Conservation (phyloP, 352 stramenopile genomes). For the Pythium biforme region DNA sequence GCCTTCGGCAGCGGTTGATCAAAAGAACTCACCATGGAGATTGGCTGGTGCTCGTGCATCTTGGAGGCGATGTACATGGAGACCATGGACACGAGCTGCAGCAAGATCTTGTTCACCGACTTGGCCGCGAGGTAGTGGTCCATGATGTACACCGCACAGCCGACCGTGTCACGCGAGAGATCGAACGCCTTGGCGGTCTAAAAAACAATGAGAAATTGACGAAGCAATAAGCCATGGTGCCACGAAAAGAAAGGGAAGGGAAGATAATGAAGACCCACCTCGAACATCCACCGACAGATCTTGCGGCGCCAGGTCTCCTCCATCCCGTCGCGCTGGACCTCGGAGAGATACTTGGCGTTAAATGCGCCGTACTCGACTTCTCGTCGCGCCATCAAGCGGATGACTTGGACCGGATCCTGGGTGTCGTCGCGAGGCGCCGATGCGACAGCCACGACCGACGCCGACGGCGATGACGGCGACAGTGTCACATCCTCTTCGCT, state of each 20-base stretch:
- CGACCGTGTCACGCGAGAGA: constrained; percentile 43
- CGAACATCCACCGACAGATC: constrained; percentile 55
- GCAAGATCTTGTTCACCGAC: constrained; percentile 51
- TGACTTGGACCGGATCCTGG: constrained; percentile 23
- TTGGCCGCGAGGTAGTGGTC: constrained; percentile 41
- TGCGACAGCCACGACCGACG: not conserved
- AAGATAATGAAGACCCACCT: constrained; percentile 25
- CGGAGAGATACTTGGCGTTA: constrained; percentile 34
- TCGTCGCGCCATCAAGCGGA: constrained; percentile 30
- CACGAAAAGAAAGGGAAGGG: no score
- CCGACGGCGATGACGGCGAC: constrained; percentile 3
- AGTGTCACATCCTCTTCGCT: constrained; percentile 31
- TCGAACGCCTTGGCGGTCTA: constrained; percentile 52
- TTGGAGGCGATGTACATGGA: constrained; percentile 53
- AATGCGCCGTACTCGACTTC: constrained; percentile 25
- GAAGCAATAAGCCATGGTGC: no score
- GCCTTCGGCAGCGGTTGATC: no score
- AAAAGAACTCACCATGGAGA: constrained; percentile 43
- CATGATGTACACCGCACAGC: constrained; percentile 46
- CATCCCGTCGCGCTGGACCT: constrained; percentile 44
- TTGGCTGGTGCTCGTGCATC: constrained; percentile 52
- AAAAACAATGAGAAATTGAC: not conserved
- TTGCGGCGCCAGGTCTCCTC: constrained; percentile 39
- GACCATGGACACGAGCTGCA: constrained; percentile 53
- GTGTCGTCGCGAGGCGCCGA: not conserved